These are phyloP conservation scores for Cordia subcordata DNA, from an alignment of 257 asterid genomes.

Conservation along the genomic window DNA sequence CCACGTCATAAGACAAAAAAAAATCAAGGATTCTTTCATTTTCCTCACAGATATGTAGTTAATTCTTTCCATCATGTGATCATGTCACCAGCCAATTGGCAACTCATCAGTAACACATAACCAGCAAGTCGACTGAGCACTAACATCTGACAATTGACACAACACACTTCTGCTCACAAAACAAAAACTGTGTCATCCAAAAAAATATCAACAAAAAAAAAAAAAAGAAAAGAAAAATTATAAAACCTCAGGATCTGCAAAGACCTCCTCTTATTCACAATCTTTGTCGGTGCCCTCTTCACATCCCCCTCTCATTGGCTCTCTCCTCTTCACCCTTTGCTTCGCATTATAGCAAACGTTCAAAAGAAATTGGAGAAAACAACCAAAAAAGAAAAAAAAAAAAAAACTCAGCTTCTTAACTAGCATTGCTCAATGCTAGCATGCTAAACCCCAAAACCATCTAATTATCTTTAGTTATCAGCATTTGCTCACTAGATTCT, in stretches of 20 bases:
- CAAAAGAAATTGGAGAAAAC: no score
- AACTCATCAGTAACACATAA: no score
- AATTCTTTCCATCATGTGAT: background rate
- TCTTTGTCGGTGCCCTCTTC: background rate
- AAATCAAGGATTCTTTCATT: background rate
- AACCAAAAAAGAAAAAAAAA: no score
- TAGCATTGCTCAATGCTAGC: background rate
- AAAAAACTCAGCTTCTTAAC: background rate
- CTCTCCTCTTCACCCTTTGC: background rate
- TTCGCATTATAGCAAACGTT: background rate
- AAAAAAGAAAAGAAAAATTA: background rate
- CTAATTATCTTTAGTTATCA: no score
- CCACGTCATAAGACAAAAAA: background rate
- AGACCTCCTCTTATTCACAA: background rate
- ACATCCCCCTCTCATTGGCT: background rate
- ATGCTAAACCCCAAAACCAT: background rate
- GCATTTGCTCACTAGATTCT: no score
- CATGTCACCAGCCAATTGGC: no score
- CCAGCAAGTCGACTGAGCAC: no score
- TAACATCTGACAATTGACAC: no score
- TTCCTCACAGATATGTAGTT: background rate
- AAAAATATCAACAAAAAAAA: no score
- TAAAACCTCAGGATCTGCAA: background rate
- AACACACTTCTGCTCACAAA: no score
- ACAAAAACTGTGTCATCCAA: no score